Evolutionary conservation across 192 early-diverging fungal species (phyloP), one percentile per base, ranked within the genome.

Genomic region (Mortierella claussenii): DNA sequence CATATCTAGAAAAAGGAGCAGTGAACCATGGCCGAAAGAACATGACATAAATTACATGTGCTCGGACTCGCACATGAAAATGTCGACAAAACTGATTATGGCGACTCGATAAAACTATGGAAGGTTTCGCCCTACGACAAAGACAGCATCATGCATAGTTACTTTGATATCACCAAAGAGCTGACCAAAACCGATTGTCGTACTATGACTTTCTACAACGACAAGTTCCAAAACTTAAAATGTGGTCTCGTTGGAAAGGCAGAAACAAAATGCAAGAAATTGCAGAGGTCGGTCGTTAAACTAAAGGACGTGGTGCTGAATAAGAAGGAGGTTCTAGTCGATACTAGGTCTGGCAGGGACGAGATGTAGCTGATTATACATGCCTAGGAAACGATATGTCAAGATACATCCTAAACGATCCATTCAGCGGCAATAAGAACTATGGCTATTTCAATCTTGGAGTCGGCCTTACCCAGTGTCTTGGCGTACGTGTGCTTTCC

Each of bases 321-420:
- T 36, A 1, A 42, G 15, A 17, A 4, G n/a, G 37, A 37, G 7
- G 2, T 3, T 3, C 0, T 10, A 23, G 12, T 1, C 36, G 18
- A 32, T 0, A 33, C 15, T 23, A 10, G 24, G 53, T 6, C 2
- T 21, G 28, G 28, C 30, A 4, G 2, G n/a, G 53, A 6, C 33
- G 21, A 23, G n/a, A n/a, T n/a, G n/a, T n/a, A n/a, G 31, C 0
- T 9, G 21, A 23, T 12, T 0, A 0, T 10, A 33, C 33, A 8
- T 55, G 53, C 32, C 9, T 36, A 36, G 53, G 53, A 23, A 20
- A 21, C 33, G 53, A 55, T 55, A 15, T 32, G 1, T 20, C 13
- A 37, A 17, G 37, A 23, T 55, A 55, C 53, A 20, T 55, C 46
- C 18, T 60, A 15, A 34, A 23, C 59, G 17, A 48, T 49, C 30